Percentiles rank a stretch among this genome's conserved stretches.
phyloP scores from a whole-genome alignment of 2,329 filamentous ascomycete species.

The Incumbomyces lentus region DNA sequence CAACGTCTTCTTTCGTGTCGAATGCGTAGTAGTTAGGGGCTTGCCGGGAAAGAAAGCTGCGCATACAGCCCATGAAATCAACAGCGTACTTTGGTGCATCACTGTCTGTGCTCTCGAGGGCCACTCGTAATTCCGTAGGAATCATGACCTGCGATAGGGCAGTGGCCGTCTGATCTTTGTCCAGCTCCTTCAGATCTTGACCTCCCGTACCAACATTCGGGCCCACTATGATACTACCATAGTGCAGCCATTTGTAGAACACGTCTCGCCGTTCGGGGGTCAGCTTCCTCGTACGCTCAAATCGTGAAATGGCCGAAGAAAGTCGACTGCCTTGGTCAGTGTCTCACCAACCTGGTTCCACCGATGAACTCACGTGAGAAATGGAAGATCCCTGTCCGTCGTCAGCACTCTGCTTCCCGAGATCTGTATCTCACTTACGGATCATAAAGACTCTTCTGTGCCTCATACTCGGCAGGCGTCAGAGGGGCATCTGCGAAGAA shows the following conservation, averaged over 20 bases:
- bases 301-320: slow-evolving; percentile 74
- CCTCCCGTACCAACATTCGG: slow-evolving; percentile 53
- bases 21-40: slow-evolving; percentile 49
- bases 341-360: slow-evolving; percentile 5
- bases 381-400: slow-evolving; percentile 38
- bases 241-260: slow-evolving; percentile 70
- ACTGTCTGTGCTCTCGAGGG: slow-evolving; percentile 26
- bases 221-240: slow-evolving; percentile 65
- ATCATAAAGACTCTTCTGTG: slow-evolving; percentile 61
- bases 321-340: slow-evolving; percentile 51
- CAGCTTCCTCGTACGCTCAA: slow-evolving; percentile 64
- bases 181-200: slow-evolving; percentile 52
- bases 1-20: slow-evolving; percentile 43
- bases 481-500: slow-evolving; percentile 72
- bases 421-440: slow-evolving; percentile 35
- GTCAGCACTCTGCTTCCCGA: slow-evolving; percentile 7
- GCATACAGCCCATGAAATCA: slow-evolving; percentile 68
- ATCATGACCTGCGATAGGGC: slow-evolving; percentile 45
- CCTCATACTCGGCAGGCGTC: slow-evolving; percentile 55
- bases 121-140: slow-evolving; percentile 45
- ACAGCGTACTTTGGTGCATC: slow-evolving; percentile 52
- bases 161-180: slow-evolving; percentile 53
- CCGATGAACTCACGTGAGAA: slow-evolving; percentile 43
- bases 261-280: slow-evolving; percentile 50
- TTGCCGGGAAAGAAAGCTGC: slow-evolving; percentile 60